A percentile compares a stretch with the other conserved stretches of the same genome.
phyloP scores from a whole-genome alignment of 1,139 yeast species.

The Yamadazyma sp. region DNA sequence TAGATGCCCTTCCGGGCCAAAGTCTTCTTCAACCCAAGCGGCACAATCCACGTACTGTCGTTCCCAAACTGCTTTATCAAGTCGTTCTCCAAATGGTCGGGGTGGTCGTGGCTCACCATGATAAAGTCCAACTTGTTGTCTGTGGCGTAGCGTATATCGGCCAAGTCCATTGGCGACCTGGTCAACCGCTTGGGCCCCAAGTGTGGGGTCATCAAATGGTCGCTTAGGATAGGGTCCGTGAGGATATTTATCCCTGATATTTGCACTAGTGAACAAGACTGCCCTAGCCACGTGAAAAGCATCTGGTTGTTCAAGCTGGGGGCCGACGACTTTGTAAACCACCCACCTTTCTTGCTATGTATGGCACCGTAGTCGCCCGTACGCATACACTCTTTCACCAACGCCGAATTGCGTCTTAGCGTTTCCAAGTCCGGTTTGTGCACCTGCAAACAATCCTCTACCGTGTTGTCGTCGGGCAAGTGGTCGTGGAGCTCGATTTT shows the following conservation, averaged over 20 bases:
- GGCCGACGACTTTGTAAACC: constrained; percentile 10
- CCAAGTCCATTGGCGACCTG: constrained; percentile 64
- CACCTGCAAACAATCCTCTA: constrained; percentile 58
- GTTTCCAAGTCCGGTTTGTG: constrained; percentile 57
- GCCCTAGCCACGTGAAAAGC: constrained; percentile 89
- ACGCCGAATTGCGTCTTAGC: constrained; percentile 29
- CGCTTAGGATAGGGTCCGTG: constrained; percentile 82
- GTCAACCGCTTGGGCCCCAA: constrained; percentile 83
- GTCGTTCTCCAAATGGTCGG: constrained; percentile 81
- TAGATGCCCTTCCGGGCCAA: constrained; percentile 58
- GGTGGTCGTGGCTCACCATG: constrained; percentile 90
- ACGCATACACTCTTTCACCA: constrained; percentile 29
- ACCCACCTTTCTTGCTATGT: constrained; percentile 9
- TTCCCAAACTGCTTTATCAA: constrained; percentile 61
- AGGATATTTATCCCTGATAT: constrained; percentile 70
- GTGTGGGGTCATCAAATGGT: constrained; percentile 58
- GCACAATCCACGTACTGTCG: constrained; percentile 77
- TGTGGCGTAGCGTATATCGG: constrained; percentile 57
- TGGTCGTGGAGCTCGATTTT: constrained; percentile 45
- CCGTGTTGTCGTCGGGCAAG: constrained; percentile 47
- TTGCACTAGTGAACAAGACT: constrained; percentile 78
- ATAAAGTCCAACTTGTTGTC: constrained; percentile 60
- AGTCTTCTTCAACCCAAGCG: constrained; percentile 67
- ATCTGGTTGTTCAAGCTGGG: constrained; percentile 45
- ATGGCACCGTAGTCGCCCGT: constrained; percentile 21